These are phyloP conservation scores for Fraxinus xanthoxyloides DNA, from an alignment of 305 asterid genomes.

Conservation along the genomic window DNA sequence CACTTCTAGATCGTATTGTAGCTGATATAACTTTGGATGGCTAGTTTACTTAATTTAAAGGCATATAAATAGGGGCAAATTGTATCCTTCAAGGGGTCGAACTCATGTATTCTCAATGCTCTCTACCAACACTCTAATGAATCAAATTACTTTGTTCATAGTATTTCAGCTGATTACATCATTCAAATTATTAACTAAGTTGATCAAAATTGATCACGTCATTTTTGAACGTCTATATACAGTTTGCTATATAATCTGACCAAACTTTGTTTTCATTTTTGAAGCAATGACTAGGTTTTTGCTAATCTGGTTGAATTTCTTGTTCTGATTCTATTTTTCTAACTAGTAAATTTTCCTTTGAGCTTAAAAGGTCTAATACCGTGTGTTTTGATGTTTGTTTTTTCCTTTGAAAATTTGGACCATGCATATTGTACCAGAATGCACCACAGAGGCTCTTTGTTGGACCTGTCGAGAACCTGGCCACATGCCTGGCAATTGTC, in stretches of 20 bases:
- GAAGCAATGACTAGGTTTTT: not conserved
- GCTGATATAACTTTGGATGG: too few species aligned
- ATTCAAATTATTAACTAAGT: too few species aligned
- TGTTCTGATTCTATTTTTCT: not conserved
- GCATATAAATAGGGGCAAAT: too few species aligned
- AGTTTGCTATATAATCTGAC: not conserved
- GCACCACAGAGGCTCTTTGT: constrained; percentile 79
- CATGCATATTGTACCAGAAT: constrained; percentile 91
- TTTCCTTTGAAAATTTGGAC: constrained; percentile 6
- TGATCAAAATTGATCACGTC: too few species aligned
- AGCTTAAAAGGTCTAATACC: not conserved
- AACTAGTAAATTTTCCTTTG: not conserved
- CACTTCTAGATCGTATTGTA: too few species aligned
- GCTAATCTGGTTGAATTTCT: not conserved
- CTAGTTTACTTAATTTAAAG: too few species aligned
- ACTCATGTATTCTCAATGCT: too few species aligned
- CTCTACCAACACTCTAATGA: too few species aligned
- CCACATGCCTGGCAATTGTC: constrained; percentile 91
- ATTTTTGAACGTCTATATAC: not conserved
- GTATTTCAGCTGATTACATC: too few species aligned
- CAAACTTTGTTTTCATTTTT: not conserved
- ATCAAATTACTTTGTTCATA: too few species aligned
- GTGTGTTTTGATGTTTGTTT: constrained; percentile 16
- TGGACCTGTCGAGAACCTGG: constrained; percentile 99
- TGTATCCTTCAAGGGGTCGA: too few species aligned